Base-by-base conservation (phyloP, 2,329 filamentous ascomycete species). In the Mycocentrospora acerina region DNA sequence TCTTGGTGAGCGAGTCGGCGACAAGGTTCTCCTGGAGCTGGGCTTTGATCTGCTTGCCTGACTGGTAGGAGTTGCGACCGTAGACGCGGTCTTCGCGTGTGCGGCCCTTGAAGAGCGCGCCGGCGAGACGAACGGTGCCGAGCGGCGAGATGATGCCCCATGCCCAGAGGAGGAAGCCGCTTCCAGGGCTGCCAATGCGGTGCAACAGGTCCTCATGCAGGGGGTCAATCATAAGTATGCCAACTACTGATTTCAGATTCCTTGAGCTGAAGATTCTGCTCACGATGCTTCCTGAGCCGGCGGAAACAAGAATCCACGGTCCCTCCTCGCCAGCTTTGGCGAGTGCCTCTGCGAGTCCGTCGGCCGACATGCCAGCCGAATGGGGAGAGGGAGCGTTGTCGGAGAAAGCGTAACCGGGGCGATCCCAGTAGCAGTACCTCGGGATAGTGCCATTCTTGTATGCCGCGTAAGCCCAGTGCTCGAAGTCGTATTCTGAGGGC, bases 331-430 rank as follows among this genome's bases (percentile, higher is more conserved):
- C 90, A 3, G 86, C 82, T 27, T 81, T 75, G 2, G 85, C 83
- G 5, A 98, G 78, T 3, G 90, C 88, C 70, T 97, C 90, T 29
- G 88, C 90, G 17, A 97, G 74, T 0, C 84, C 88, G 59, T 95
- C 90, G 4, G 88, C 84, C n/a, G 87, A 85, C 80, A 96, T 95
- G 29, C 90, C 90, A 4, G 89, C 91, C 4, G 88, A 95, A 55
- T 95, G 84, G 0, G 93, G 93, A 5, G 90, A 96, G 2, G 93
- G 93, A 0, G 91, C 90, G 38, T 93, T 91, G 68, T 98, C 93
- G 31, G 82, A 81, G 83, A 89, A 95, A 6, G 80, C 91, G 39
- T 91, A 79, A 2, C 93, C 93, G 1, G 93, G 93, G 15, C 93
- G 85, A 64, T 98, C 93, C 63, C 88, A 90, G 68, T 95, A 96